Base-by-base conservation (phyloP, 2,329 filamentous ascomycete genomes). In the Colletotrichum filicis region DNA sequence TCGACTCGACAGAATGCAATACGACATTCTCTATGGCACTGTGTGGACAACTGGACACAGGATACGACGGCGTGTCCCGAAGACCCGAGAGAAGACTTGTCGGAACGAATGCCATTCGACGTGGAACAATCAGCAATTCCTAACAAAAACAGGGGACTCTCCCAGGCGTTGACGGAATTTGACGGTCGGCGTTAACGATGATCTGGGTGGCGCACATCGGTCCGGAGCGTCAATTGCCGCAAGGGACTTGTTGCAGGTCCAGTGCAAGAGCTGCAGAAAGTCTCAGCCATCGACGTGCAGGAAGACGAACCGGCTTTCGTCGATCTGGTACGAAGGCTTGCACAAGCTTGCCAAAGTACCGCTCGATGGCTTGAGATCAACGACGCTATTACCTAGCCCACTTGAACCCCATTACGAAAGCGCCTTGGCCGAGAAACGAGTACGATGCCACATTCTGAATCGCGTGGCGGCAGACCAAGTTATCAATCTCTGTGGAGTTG, bases 401-500 rank as follows among this genome's bases (percentile, higher is more conserved):
- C 55, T 37, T n/a, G n/a, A 55, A 46, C 30, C 24, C 63, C 68
- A 56, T 71, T 32, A 28, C 56, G 30, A 24, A n/a, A 57, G 22
- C 30, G 28, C 24, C 42, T 22, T 68, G 66, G 14, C 59, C n/a
- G 60, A 32, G 26, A 49, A 49, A 42, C 60, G n/a, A 35, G 22
- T 8, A 19, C 28, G 9, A 49, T 32, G 35, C 28, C 19, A 56
- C n/a, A 16, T 19, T 35, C 46, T 67, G 68, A 71, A 57, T 61
- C 68, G 64, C 26, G 56, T 42, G 37, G 37, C 37, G 37, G 37
- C 14, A 22, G 30, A 30, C 46, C 42, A 70, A 66, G 26, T 69
- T 69, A 69, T 69, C 67, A 69, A 69, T 69, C 61, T 37, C 8
- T 26, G 62, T 64, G 62, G 61, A 55, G 30, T 30, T 16, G 30